phyloP scores from a whole-genome alignment of 768 basidiomycete species.

The Cystobasidium tubakii region DNA sequence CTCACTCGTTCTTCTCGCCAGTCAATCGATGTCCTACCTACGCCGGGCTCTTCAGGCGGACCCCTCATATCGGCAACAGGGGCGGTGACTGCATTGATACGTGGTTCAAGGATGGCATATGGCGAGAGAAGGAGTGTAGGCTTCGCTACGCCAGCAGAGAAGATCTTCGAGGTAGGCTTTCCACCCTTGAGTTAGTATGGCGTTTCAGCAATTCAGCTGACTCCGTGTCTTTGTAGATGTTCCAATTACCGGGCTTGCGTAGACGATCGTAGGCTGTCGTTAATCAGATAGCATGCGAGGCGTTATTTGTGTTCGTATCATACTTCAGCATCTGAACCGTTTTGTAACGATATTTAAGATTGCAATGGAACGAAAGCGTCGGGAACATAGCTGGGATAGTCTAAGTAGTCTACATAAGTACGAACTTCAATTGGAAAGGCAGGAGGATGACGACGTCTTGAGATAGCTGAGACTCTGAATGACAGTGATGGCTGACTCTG shows the following conservation, averaged over 20 bases:
- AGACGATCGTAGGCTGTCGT: background rate
- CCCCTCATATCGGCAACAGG: conserved; percentile 21
- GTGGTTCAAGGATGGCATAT: conserved; percentile 23
- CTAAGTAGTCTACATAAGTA: no score
- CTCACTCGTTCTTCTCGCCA: background rate
- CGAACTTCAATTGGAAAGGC: no score
- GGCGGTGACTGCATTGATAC: conserved; percentile 31
- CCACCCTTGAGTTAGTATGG: background rate
- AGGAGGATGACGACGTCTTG: no score
- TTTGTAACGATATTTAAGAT: no score
- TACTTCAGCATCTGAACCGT: no score
- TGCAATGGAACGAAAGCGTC: no score
- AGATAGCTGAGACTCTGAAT: no score
- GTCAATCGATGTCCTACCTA: conserved; percentile 28
- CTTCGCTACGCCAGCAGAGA: conserved; percentile 33
- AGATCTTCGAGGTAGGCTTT: conserved; percentile 23
- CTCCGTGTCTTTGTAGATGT: conserved; percentile 4
- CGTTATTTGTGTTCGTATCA: background rate
- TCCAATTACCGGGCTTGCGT: conserved; percentile 31
- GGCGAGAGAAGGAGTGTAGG: conserved; percentile 29
- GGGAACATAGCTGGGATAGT: no score
- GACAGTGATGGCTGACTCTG: no score
- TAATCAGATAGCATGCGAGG: no score
- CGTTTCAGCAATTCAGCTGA: background rate
- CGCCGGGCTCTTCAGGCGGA: conserved; percentile 30